Conservation (phyloP, 768 basidiomycete genomes). For the Mycena amicta region DNA sequence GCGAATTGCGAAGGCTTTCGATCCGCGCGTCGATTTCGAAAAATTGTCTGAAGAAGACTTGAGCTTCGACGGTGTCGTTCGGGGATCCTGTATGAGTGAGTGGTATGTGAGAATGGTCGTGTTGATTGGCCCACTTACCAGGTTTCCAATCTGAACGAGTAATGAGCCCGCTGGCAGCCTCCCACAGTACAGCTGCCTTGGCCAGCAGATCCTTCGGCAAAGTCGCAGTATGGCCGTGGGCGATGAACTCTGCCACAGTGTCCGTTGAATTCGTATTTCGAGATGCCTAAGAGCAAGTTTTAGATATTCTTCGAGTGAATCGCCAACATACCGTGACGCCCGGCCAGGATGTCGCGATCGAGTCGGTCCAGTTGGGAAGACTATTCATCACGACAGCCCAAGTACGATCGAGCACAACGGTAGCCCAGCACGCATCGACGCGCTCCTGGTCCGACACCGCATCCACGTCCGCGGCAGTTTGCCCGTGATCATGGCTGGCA, state of each 20-base stretch:
- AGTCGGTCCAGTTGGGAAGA: slow-evolving; percentile 27
- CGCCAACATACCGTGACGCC: slow-evolving; percentile 27
- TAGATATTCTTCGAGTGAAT: too few relatives aligned
- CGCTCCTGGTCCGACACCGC: slow-evolving; percentile 37
- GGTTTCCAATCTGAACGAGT: slow-evolving; percentile 25
- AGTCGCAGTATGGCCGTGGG: slow-evolving; percentile 22
- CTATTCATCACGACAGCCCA: slow-evolving; percentile 49
- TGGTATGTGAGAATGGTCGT: neutral
- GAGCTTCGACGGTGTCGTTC: neutral
- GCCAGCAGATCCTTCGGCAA: slow-evolving; percentile 28
- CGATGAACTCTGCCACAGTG: slow-evolving; percentile 6
- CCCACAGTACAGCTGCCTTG: slow-evolving; percentile 35
- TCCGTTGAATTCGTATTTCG: too few relatives aligned
- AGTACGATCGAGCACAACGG: slow-evolving; percentile 35
- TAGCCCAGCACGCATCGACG: slow-evolving; percentile 40
- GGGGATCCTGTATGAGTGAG: neutral
- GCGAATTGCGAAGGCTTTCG: slow-evolving; percentile 12
- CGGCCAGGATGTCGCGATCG: slow-evolving; percentile 43
- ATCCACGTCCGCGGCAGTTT: slow-evolving; percentile 29
- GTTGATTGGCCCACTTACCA: too few relatives aligned
- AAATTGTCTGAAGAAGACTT: neutral
- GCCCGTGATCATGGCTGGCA: slow-evolving; percentile 31
- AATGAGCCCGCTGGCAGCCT: slow-evolving; percentile 32
- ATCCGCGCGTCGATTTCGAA: neutral
- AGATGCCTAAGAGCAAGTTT: too few relatives aligned